Conservation (phyloP, 1,284 basidiomycete genomes). For the Kalmanozyma brasiliensis region DNA sequence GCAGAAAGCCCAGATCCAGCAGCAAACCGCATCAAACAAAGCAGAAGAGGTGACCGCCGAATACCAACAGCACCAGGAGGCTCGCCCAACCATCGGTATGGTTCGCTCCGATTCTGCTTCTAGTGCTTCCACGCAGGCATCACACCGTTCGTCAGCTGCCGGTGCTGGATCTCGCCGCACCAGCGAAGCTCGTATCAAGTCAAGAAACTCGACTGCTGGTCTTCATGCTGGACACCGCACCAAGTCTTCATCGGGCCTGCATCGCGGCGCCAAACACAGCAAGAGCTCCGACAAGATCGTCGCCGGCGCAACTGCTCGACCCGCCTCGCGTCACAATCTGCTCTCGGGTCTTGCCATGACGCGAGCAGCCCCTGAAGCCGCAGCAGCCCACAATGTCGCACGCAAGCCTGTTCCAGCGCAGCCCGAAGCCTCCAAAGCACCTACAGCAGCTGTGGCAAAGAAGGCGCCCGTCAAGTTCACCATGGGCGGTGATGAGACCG, state of each 20-base stretch:
- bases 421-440: constrained; percentile 10
- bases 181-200: constrained; percentile 28
- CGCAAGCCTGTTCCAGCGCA: constrained; percentile 36
- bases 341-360: constrained; percentile 51
- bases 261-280: constrained; percentile 41
- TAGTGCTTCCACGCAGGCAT: constrained; percentile 41
- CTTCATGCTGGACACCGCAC: constrained; percentile 39
- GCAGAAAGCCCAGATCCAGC: constrained; percentile 18
- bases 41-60: not conserved
- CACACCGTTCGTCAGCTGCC: constrained; percentile 25
- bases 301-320: constrained; percentile 25
- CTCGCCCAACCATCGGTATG: constrained; percentile 25
- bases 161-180: constrained; percentile 20
- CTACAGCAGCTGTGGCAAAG: constrained; percentile 19
- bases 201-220: constrained; percentile 10
- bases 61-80: not conserved
- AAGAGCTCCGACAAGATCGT: constrained; percentile 48
- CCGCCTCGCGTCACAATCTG: constrained; percentile 37
- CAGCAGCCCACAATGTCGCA: constrained; percentile 23
- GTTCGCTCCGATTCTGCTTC: constrained; percentile 40
- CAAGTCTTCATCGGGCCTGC: constrained; percentile 44
- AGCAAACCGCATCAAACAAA: constrained; percentile 3
- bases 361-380: constrained; percentile 35
- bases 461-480: constrained; percentile 58
- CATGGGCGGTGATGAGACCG: constrained; percentile 61